These are phyloP conservation scores for Endogone sp. DNA, from an alignment of 192 early-diverging fungal genomes.

Conservation along the genomic window DNA sequence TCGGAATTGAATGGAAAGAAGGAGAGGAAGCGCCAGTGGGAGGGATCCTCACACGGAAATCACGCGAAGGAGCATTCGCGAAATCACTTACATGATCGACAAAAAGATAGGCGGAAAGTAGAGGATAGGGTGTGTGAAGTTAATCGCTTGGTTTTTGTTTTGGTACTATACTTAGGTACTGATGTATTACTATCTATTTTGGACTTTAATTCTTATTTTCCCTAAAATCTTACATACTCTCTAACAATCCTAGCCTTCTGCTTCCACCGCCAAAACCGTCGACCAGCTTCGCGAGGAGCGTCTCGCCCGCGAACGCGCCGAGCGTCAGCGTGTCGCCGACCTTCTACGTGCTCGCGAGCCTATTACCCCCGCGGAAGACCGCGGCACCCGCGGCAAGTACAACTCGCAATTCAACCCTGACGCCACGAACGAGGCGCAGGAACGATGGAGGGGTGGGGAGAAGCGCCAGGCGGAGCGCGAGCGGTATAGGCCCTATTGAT, in stretches of 20 bases:
- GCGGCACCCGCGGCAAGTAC: slow-evolving; percentile 19
- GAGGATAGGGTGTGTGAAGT: background rate
- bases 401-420: slow-evolving; percentile 51
- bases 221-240: background rate
- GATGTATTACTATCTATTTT: too few relatives aligned
- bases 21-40: slow-evolving; percentile 36
- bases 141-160: too few relatives aligned
- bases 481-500: too few relatives aligned
- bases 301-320: slow-evolving; percentile 36
- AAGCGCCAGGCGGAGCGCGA: too few relatives aligned
- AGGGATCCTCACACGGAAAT: slow-evolving; percentile 13
- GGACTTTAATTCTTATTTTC: background rate
- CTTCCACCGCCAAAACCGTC: slow-evolving; percentile 18
- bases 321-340: slow-evolving; percentile 18
- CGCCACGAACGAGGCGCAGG: slow-evolving; percentile 31
- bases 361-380: background rate
- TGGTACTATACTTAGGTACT: too few relatives aligned
- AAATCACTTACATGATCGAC: slow-evolving; percentile 13
- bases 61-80: background rate
- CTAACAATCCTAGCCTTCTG: slow-evolving; percentile 8
- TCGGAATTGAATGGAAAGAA: slow-evolving; percentile 12
- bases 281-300: slow-evolving; percentile 40
- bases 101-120: slow-evolving; percentile 16
- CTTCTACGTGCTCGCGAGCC: slow-evolving; percentile 22
- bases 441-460: slow-evolving; percentile 26